A percentile compares a stretch with the other conserved stretches of the same genome.
Evolutionary conservation across 129 eudicot genomes (phyloP).

Genomic region (Glebionis coronaria): DNA sequence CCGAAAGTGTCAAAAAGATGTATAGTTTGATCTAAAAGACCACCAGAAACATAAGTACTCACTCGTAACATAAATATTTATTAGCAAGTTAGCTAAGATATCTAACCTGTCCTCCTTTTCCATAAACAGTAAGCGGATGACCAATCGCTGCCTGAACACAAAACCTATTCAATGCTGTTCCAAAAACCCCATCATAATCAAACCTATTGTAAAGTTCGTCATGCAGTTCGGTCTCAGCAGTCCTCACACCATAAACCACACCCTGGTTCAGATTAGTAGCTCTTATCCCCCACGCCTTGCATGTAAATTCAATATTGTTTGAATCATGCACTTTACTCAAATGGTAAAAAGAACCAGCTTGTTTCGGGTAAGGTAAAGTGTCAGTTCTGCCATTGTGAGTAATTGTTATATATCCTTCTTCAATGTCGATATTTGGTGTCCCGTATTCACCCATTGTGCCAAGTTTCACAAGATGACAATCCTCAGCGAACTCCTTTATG

Average conservation of each 20-base stretch:
- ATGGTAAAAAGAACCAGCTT: no score
- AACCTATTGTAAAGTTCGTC: no score
- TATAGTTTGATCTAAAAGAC: no score
- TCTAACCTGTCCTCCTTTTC: no score
- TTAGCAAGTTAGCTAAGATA: neutral
- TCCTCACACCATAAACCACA: no score
- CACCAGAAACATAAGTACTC: neutral
- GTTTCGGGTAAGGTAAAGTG: slow-evolving; percentile 95
- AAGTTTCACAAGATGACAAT: slow-evolving; percentile 91
- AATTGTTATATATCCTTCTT: slow-evolving; percentile 89
- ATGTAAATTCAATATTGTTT: slow-evolving; percentile 88
- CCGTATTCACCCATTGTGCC: no score
- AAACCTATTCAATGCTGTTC: slow-evolving; percentile 96
- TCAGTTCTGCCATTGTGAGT: slow-evolving; percentile 96
- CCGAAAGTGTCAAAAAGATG: no score
- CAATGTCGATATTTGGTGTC: no score
- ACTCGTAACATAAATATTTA: neutral
- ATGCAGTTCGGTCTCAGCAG: slow-evolving; percentile 97
- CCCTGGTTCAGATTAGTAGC: slow-evolving; percentile 97
- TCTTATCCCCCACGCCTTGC: slow-evolving; percentile 98
- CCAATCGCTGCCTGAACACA: no score
- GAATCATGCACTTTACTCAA: no score
- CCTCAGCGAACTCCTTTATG: slow-evolving; percentile 79
- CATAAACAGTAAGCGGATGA: no score
- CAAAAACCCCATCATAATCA: slow-evolving; percentile 91